Evolutionary conservation across 495 filamentous ascomycete species (phyloP), one percentile per base, ranked within the genome.

Genomic region (Penicillium egyptiacum): DNA sequence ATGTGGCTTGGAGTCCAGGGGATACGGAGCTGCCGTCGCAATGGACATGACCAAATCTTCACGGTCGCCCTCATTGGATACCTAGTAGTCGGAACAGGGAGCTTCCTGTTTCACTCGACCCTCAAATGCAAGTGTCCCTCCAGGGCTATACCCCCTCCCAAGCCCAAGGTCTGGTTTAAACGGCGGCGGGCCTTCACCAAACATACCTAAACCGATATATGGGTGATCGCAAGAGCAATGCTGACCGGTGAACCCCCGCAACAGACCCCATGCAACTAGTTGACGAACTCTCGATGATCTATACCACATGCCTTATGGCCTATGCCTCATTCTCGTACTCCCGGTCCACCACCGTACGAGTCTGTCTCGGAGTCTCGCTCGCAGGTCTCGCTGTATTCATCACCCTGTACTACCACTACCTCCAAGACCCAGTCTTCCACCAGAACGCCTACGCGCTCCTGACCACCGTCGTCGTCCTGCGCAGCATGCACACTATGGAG

Each of bases 271-370:
- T 96, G 94, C 94, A 98, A 68, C 84, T 98, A 16, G 88, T 97
- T 33, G 94, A 98, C 65, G 94, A 98, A 73, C 81, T 97, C 8
- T 90, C 87, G 57, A 98, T 98, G 94, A 96, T 98, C 28, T 98
- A 98, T 69, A 96, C 93, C 2, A 95, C 93, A 8, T 95, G 88
- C 61, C 72, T 96, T n/a, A 95, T 96, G 88, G 86, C 79, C 70
- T 96, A 88, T 70, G 91, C 90, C 14, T 89, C 89, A 19, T 94
- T 96, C 70, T 85, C 88, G 10, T 88, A 93, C 72, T 83, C 79
- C 5, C 79, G 81, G 57, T 77, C 90, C 5, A 61, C 65, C 11
- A 60, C 54, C n/a, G 75, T 86, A 35, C 79, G 83, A 8, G 46
- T 81, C 5, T 51, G 81, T 50, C 75, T 96, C 40, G 92, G 77